Percentiles rank a stretch among this genome's conserved stretches.
Conservation (phyloP, 805 yeast species). For the Pichia gijzeniarum region DNA sequence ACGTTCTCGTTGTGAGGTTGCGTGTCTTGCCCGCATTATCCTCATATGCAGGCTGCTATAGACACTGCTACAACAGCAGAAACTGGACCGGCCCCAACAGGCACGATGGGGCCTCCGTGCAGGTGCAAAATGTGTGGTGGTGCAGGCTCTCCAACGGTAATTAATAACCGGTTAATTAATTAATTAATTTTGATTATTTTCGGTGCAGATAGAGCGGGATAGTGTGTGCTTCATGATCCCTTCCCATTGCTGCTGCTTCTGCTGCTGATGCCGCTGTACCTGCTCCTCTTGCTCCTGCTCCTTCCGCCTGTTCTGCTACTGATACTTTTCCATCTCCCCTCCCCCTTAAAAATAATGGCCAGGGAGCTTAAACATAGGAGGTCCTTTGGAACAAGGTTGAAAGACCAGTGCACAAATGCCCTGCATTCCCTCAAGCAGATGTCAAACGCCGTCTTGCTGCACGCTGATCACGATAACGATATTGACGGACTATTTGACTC, state of each 20-base stretch:
- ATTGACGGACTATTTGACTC: slow-evolving; percentile 6
- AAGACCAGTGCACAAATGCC: slow-evolving; percentile 2
- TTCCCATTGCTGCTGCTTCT: too few relatives aligned
- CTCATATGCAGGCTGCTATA: slow-evolving; percentile 56
- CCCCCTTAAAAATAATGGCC: background rate
- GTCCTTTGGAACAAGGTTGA: slow-evolving; percentile 3
- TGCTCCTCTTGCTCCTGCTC: too few relatives aligned
- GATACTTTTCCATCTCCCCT: too few relatives aligned
- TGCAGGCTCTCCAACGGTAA: slow-evolving; percentile 16
- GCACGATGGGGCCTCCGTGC: slow-evolving; percentile 78
- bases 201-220: too few relatives aligned
- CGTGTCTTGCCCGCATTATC: slow-evolving; percentile 62
- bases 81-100: slow-evolving; percentile 45
- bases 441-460: slow-evolving; percentile 8
- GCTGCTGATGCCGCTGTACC: too few relatives aligned
- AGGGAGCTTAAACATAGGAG: slow-evolving; percentile 3
- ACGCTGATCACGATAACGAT: slow-evolving; percentile 1
- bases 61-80: slow-evolving; percentile 69
- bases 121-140: slow-evolving; percentile 53
- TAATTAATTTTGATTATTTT: too few relatives aligned
- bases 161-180: background rate
- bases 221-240: too few relatives aligned
- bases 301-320: background rate
- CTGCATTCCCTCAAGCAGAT: slow-evolving; percentile 9
- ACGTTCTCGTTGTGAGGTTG: slow-evolving; percentile 53